Evolutionary conservation across 345 rosid genomes (phyloP).

Genomic region (Arabis hirsuta): DNA sequence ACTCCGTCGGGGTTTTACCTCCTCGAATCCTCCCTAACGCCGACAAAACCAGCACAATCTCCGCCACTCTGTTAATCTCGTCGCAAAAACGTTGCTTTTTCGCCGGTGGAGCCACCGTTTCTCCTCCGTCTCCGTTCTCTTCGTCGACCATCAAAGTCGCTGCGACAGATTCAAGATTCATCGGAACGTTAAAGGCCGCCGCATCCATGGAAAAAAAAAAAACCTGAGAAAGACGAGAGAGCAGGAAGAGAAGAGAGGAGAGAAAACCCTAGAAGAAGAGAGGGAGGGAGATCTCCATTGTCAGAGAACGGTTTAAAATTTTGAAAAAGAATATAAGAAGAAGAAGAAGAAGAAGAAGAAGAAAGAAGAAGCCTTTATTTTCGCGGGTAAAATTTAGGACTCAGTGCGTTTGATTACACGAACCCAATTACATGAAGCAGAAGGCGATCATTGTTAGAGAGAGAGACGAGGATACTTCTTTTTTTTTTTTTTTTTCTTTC

Average conservation of each 20-base stretch:
- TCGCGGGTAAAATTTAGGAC: conserved; percentile 21
- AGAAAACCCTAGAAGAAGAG: conserved; percentile 36
- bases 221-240: not conserved
- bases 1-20: conserved; percentile 66
- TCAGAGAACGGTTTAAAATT: not conserved
- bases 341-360: not conserved
- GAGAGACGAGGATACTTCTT: not conserved
- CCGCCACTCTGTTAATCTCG: conserved; percentile 66
- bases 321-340: conserved; percentile 17
- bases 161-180: not conserved
- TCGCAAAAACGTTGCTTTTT: conserved; percentile 50
- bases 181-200: not conserved
- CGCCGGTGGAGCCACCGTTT: conserved; percentile 27
- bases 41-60: conserved; percentile 81
- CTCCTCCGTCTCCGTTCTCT: conserved; percentile 25
- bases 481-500: not conserved
- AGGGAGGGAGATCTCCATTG: conserved; percentile 18
- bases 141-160: conserved; percentile 14
- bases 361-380: not conserved
- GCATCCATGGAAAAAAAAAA: conserved; percentile 7
- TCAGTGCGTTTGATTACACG: conserved; percentile 1
- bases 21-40: conserved; percentile 76
- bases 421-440: conserved; percentile 20
- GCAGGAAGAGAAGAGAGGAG: conserved; percentile 1
- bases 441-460: conserved; percentile 2